Percentiles rank a stretch among this genome's conserved stretches.
Conservation (phyloP, 1,139 yeast species). For the Yamadazyma spencermartinsiae region DNA sequence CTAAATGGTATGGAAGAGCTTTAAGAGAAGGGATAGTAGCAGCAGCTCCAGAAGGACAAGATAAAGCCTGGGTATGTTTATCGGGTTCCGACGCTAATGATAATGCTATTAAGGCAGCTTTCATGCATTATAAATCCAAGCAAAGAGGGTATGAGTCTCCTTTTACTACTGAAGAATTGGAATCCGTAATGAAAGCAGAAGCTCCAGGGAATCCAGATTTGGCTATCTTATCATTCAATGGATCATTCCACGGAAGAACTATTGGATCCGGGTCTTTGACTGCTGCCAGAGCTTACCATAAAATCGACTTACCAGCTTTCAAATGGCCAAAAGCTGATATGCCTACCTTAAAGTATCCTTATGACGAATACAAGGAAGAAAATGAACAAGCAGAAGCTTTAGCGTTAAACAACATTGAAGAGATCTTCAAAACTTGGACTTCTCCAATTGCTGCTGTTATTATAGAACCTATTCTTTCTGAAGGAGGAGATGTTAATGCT, state of each 20-base stretch:
- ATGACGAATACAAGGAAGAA: slow-evolving; percentile 51
- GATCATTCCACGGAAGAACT: slow-evolving; percentile 77
- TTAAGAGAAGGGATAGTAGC: slow-evolving; percentile 54
- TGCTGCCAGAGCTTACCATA: slow-evolving; percentile 77
- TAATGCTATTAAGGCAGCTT: slow-evolving; percentile 79
- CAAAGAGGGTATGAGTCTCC: slow-evolving; percentile 49
- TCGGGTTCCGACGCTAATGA: slow-evolving; percentile 83
- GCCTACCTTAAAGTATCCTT: slow-evolving; percentile 71
- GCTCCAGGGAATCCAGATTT: slow-evolving; percentile 74
- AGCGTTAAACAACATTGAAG: slow-evolving; percentile 28
- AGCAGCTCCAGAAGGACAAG: slow-evolving; percentile 59
- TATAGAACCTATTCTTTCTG: slow-evolving; percentile 79
- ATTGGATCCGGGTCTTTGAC: slow-evolving; percentile 77
- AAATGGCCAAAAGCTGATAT: slow-evolving; percentile 83
- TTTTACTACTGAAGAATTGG: slow-evolving; percentile 59
- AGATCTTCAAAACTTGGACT: slow-evolving; percentile 53
- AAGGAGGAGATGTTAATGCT: slow-evolving; percentile 88
- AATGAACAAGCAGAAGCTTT: slow-evolving; percentile 64
- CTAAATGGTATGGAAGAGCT: slow-evolving; percentile 54
- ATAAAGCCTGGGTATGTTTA: slow-evolving; percentile 66
- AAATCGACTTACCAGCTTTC: slow-evolving; percentile 79
- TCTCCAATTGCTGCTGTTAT: slow-evolving; percentile 71
- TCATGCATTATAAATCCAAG: slow-evolving; percentile 66
- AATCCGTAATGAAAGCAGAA: slow-evolving; percentile 59
- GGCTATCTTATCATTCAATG: slow-evolving; percentile 67